These are phyloP conservation scores for Salisapilia sapeloensis DNA, from an alignment of 352 stramenopile genomes.

Conservation along the genomic window DNA sequence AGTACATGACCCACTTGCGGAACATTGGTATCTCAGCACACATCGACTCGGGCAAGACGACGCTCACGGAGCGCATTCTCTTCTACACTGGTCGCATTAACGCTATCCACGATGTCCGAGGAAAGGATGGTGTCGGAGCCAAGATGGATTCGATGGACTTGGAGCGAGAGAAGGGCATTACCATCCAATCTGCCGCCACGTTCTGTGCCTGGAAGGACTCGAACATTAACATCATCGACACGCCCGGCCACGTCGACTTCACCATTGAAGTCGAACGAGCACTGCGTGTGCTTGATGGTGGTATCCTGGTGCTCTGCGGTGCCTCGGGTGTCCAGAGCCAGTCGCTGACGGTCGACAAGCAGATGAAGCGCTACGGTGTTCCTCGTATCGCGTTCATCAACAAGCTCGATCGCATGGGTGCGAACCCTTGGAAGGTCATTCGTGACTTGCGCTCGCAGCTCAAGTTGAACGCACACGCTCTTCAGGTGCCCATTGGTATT, in stretches of 20 bases:
- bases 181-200: conserved; percentile 97
- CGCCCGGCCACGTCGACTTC: conserved; percentile 99
- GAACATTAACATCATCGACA: conserved; percentile 99
- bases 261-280: conserved; percentile 97
- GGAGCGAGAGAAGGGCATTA: conserved; percentile 99
- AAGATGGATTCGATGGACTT: conserved; percentile 99
- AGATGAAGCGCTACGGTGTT: conserved; percentile 99
- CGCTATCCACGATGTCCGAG: conserved; percentile 90
- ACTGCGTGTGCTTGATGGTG: conserved; percentile 96
- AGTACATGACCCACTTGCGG: conserved; percentile 73
- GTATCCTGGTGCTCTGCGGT: conserved; percentile 87
- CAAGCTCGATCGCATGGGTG: conserved; percentile 96
- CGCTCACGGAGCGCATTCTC: conserved; percentile 98
- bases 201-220: conserved; percentile 92
- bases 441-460: conserved; percentile 90
- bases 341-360: conserved; percentile 96
- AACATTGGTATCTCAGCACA: conserved; percentile 96
- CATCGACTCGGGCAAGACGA: conserved; percentile 98
- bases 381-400: conserved; percentile 98
- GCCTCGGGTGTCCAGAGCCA: conserved; percentile 94
- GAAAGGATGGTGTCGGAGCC: conserved; percentile 95
- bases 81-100: conserved; percentile 99
- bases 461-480: conserved; percentile 90
- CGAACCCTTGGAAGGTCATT: conserved; percentile 93
- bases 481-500: conserved; percentile 96